phyloP scores from a whole-genome alignment of 495 filamentous ascomycete genomes.

The Xylaria cubensis region DNA sequence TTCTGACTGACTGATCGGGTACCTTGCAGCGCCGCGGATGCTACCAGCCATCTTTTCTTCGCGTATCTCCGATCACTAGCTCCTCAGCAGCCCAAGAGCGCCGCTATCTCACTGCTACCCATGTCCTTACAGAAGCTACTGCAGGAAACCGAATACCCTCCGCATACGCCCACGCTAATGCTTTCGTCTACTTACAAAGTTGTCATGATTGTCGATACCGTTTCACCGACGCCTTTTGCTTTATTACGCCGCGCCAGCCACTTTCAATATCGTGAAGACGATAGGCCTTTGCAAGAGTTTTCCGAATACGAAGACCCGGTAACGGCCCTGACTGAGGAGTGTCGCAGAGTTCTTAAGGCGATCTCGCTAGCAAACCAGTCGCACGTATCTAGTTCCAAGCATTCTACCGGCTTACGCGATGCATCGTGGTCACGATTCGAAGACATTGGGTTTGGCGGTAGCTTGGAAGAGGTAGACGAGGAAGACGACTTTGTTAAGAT shows the following conservation, averaged over 20 bases:
- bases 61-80: conserved; percentile 91
- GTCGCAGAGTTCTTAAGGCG: conserved; percentile 83
- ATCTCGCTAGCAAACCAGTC: conserved; percentile 92
- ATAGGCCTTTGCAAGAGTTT: conserved; percentile 80
- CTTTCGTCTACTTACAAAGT: conserved; percentile 85
- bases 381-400: conserved; percentile 67
- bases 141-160: conserved; percentile 94
- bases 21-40: conserved; percentile 81
- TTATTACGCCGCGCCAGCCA: conserved; percentile 90
- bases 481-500: conserved; percentile 61
- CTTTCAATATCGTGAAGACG: conserved; percentile 92
- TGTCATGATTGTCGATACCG: conserved; percentile 94
- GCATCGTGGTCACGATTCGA: conserved; percentile 97
- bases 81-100: conserved; percentile 70
- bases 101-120: conserved; percentile 81
- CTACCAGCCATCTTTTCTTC: conserved; percentile 95
- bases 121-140: conserved; percentile 89
- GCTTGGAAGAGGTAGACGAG: conserved; percentile 72
- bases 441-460: conserved; percentile 86
- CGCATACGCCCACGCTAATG: conserved; percentile 76
- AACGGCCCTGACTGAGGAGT: conserved; percentile 89
- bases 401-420: conserved; percentile 74
- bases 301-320: conserved; percentile 90
- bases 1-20: conserved; percentile 35
- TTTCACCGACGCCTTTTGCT: conserved; percentile 93